phyloP scores from a whole-genome alignment of 2,329 filamentous ascomycete species.

The Phialophora tarda region DNA sequence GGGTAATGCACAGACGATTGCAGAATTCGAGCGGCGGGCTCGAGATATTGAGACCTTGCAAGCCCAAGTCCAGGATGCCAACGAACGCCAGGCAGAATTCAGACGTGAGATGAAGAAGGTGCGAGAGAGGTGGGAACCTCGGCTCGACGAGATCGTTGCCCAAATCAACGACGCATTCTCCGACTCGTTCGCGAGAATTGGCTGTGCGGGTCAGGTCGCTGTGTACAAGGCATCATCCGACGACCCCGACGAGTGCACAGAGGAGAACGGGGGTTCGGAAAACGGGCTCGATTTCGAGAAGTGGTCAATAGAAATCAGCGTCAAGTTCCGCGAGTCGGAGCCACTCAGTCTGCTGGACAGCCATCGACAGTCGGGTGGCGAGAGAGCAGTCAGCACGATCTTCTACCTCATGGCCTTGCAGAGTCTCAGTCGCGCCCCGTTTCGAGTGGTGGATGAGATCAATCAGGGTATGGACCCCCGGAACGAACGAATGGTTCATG shows the following conservation, averaged over 20 bases:
- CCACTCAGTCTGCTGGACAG: conserved; percentile 82
- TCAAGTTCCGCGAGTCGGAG: conserved; percentile 91
- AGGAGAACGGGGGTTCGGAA: conserved; percentile 35
- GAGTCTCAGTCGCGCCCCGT: conserved; percentile 88
- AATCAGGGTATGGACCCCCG: conserved; percentile 99
- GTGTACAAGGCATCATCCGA: conserved; percentile 72
- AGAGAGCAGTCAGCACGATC: conserved; percentile 94
- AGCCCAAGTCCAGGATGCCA: conserved; percentile 47
- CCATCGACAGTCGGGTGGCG: conserved; percentile 93
- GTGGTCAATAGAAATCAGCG: conserved; percentile 92
- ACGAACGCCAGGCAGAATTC: conserved; percentile 61
- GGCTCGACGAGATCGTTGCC: conserved; percentile 74
- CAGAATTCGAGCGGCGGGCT: conserved; percentile 74
- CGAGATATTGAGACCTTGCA: conserved; percentile 70
- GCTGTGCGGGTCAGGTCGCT: conserved; percentile 87
- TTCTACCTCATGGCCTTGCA: conserved; percentile 99
- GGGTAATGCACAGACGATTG: conserved; percentile 74
- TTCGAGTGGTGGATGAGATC: conserved; percentile 98
- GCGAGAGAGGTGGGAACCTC: conserved; percentile 78
- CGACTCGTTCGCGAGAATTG: conserved; percentile 92
- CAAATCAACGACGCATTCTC: conserved; percentile 90
- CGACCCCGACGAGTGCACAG: conserved; percentile 41
- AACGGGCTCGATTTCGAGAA: conserved; percentile 83
- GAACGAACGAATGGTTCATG: conserved; percentile 97
- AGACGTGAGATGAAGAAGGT: conserved; percentile 67